Base-by-base conservation (phyloP, 345 rosid genomes). In the Hibiscus trionum region DNA sequence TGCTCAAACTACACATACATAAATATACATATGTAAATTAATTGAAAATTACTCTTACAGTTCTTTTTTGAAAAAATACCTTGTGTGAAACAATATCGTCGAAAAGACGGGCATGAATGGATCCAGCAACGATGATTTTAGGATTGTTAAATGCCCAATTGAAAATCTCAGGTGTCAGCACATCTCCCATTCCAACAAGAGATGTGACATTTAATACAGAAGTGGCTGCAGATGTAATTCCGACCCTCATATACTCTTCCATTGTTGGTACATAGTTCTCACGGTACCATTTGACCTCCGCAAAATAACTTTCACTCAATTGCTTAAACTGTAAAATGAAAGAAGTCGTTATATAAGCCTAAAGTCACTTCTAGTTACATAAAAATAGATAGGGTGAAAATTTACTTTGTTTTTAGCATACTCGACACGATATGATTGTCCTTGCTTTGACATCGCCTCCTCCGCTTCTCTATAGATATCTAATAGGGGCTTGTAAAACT, bases 241-340 rank as follows among this genome's bases (percentile, higher is more conserved):
- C 75, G 12, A 70, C 58, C 0, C 15, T 6, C 77, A 79, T 37
- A 64, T 81, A 81, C 61, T 79, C 83, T 2, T 84, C 78, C 46
- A 81, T 2, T 0, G 62, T 71, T 1, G 82, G 84, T 5, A 70
- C 39, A 47, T 74, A 16, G 1, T 44, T 9, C 9, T 66, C 16
- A 17, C 77, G 31, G 5, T 33, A 44, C 82, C 84, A 83, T 61
- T 77, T 74, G 1, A 79, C 77, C 70, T 83, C 84, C 0, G 1
- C 19, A 7, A 67, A 71, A 67, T 77, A 80, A 2, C 68, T 31
- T 31, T 57, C 67, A 10, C 29, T 61, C 7, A 31, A 61, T 7
- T 11, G 35, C 44, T 77, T 80, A 78, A 83, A 73, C 84, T 80
- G 53, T 46, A 17, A 2, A 44, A 5, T 1, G 19, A 63, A 46